Conservation (phyloP, 2,329 filamentous ascomycete genomes). For the Xylariomycetidae sp. region DNA sequence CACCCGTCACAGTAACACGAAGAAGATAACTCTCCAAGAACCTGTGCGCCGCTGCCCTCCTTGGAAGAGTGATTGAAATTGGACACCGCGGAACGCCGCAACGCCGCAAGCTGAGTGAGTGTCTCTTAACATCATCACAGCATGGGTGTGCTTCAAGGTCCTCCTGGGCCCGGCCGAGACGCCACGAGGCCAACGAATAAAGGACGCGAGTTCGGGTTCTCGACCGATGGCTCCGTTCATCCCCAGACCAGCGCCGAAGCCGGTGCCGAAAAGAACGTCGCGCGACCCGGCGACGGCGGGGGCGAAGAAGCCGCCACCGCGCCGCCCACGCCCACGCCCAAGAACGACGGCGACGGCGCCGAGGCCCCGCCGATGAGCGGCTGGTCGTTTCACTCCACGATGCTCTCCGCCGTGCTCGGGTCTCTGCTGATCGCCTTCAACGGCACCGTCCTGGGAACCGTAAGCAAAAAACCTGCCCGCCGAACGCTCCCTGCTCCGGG, state of each 20-base stretch:
- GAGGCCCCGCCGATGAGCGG: conserved; percentile 6
- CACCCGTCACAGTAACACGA: too few species aligned
- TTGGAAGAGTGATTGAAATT: too few species aligned
- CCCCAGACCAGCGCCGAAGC: background rate
- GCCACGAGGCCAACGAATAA: background rate
- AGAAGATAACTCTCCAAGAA: too few species aligned
- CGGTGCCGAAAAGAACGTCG: background rate
- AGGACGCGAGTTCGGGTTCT: conserved; percentile 6
- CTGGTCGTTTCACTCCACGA: conserved; percentile 11
- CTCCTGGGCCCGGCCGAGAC: too few species aligned
- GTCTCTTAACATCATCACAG: too few species aligned
- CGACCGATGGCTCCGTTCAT: background rate
- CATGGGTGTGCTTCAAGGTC: background rate
- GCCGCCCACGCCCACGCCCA: too few species aligned
- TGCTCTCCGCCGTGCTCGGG: conserved; percentile 12
- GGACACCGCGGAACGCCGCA: too few species aligned
- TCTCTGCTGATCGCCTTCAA: conserved; percentile 16
- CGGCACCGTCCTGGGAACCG: conserved; percentile 15
- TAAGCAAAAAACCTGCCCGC: conserved; percentile 2
- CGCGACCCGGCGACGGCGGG: too few species aligned
- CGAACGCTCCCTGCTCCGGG: background rate
- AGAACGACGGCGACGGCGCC: too few species aligned
- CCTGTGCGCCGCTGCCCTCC: too few species aligned
- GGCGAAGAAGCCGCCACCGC: too few species aligned
- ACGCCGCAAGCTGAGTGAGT: too few species aligned